phyloP scores from a whole-genome alignment of 768 basidiomycete species.

The Clavulina sp. region DNA sequence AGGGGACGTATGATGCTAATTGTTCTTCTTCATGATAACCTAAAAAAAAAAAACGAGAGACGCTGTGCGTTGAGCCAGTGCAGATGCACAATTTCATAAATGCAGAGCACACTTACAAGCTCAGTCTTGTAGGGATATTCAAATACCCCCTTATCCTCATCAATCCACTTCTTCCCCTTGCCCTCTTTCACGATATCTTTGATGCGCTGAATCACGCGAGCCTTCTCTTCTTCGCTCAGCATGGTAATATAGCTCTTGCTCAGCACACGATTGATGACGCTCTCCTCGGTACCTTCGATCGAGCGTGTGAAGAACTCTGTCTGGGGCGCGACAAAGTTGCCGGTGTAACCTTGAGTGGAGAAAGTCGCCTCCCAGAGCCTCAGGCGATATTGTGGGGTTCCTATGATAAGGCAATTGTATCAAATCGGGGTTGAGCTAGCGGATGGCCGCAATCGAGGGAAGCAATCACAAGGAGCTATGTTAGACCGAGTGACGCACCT shows the following conservation, averaged over 20 bases:
- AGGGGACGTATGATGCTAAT: too few species aligned
- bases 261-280: conserved; percentile 44
- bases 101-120: conserved; percentile 2
- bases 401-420: conserved; percentile 14
- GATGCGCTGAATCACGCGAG: conserved; percentile 32
- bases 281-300: conserved; percentile 35
- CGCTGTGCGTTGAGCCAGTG: too few species aligned
- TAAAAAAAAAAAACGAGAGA: too few species aligned
- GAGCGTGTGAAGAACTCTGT: conserved; percentile 38
- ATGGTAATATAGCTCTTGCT: conserved; percentile 79
- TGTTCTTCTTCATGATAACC: too few species aligned
- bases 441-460: background rate
- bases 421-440: background rate
- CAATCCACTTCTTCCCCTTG: conserved; percentile 55
- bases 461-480: too few species aligned
- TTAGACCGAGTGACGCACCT: too few species aligned
- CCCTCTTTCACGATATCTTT: conserved; percentile 38
- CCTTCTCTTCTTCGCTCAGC: conserved; percentile 39
- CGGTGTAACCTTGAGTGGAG: conserved; percentile 39
- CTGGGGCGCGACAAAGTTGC: conserved; percentile 39
- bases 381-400: conserved; percentile 69
- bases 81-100: too few species aligned
- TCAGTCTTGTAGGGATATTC: conserved; percentile 60
- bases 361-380: conserved; percentile 59
- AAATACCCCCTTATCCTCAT: conserved; percentile 54